These are phyloP conservation scores for Yamagishiella unicocca DNA, from an alignment of 139 green algal genomes.

Conservation along the genomic window DNA sequence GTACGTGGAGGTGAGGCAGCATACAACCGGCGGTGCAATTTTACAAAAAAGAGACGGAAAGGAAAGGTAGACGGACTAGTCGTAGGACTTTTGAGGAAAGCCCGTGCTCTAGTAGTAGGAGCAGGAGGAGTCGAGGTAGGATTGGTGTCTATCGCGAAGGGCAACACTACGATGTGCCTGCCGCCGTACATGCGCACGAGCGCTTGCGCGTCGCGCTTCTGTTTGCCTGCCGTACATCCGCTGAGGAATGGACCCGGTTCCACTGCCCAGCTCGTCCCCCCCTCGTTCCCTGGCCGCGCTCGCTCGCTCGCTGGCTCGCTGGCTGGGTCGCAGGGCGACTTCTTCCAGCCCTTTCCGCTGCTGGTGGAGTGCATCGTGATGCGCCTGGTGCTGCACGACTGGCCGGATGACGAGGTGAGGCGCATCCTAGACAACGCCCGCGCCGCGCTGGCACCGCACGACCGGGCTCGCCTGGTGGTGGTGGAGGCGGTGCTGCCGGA, in stretches of 20 bases:
- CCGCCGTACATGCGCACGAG: too few species aligned
- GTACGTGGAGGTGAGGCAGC: conserved; percentile 26
- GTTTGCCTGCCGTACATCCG: too few species aligned
- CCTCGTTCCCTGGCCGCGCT: background rate
- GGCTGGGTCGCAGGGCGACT: conserved; percentile 7
- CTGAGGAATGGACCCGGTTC: too few species aligned
- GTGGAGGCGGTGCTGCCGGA: conserved; percentile 36
- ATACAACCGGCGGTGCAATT: too few species aligned
- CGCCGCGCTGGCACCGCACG: background rate
- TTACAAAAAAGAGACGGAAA: too few species aligned
- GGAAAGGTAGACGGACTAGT: too few species aligned
- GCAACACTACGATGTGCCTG: too few species aligned
- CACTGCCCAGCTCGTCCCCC: background rate
- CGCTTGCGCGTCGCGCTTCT: too few species aligned
- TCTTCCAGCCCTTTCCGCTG: conserved; percentile 25
- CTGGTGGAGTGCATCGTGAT: conserved; percentile 1
- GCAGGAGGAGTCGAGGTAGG: too few species aligned
- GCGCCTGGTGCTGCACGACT: conserved; percentile 36
- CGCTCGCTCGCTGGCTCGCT: background rate
- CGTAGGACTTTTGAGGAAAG: too few species aligned
- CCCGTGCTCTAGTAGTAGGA: too few species aligned
- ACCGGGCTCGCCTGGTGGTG: background rate
- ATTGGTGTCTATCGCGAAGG: too few species aligned
- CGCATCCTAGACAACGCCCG: background rate
- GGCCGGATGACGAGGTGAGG: background rate